Conservation (phyloP, 2,329 filamentous ascomycete genomes). For the Fusarium sp. region DNA sequence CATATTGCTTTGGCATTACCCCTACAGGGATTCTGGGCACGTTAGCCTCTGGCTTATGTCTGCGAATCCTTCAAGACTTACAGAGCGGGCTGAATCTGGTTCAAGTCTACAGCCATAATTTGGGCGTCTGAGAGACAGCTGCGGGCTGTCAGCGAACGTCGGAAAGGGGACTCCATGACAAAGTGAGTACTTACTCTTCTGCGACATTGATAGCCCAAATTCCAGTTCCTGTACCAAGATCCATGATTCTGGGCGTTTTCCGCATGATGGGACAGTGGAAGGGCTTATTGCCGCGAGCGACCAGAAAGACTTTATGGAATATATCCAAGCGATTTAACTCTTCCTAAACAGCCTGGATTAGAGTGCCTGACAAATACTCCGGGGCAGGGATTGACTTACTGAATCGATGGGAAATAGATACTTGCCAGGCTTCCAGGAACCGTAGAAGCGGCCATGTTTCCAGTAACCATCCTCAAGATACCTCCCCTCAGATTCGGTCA, state of each 20-base stretch:
- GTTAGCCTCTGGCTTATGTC: slow-evolving; percentile 25
- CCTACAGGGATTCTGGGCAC: slow-evolving; percentile 75
- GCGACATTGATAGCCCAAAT: slow-evolving; percentile 93
- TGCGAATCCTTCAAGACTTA: slow-evolving; percentile 37
- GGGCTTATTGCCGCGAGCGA: slow-evolving; percentile 65
- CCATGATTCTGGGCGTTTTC: slow-evolving; percentile 60
- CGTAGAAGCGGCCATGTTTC: slow-evolving; percentile 78
- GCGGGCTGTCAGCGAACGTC: slow-evolving; percentile 4
- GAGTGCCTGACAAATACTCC: background rate
- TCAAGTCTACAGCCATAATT: slow-evolving; percentile 55
- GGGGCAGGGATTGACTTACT: slow-evolving; percentile 56
- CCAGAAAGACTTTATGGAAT: slow-evolving; percentile 80
- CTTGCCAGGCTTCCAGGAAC: slow-evolving; percentile 73
- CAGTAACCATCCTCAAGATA: slow-evolving; percentile 47
- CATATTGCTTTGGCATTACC: slow-evolving; percentile 66
- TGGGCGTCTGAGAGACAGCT: slow-evolving; percentile 44
- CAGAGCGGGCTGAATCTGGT: slow-evolving; percentile 55
- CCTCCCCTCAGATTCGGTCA: slow-evolving; percentile 30
- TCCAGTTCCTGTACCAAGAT: slow-evolving; percentile 87
- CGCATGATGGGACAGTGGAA: slow-evolving; percentile 37
- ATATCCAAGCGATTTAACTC: slow-evolving; percentile 86
- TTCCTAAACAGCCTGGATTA: slow-evolving; percentile 56
- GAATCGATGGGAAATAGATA: slow-evolving; percentile 85
- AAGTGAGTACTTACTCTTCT: slow-evolving; percentile 64
- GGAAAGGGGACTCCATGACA: background rate